These are phyloP conservation scores for Ophiostoma ips DNA, from an alignment of 2,329 filamentous ascomycete genomes.

Conservation along the genomic window DNA sequence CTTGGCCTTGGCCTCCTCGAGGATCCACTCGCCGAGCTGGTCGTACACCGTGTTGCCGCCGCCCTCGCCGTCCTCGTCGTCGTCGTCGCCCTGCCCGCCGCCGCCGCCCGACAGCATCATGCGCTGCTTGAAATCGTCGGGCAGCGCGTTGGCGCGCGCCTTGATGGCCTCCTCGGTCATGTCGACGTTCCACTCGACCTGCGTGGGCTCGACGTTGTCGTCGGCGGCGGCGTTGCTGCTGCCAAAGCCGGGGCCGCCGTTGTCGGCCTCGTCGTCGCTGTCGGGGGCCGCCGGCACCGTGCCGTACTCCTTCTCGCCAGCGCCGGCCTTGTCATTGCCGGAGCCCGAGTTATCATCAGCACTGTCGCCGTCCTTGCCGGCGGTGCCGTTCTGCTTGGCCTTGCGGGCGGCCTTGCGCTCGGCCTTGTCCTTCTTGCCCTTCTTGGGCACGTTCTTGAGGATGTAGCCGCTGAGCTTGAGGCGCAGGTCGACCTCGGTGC, in stretches of 20 bases:
- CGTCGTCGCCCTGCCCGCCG: conserved; percentile 30
- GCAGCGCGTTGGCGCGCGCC: conserved; percentile 82
- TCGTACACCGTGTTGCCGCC: conserved; percentile 75
- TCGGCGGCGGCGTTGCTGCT: conserved; percentile 32
- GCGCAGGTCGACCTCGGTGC: conserved; percentile 78
- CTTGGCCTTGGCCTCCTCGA: conserved; percentile 55
- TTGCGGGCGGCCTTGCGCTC: conserved; percentile 82
- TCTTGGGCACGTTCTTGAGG: conserved; percentile 82
- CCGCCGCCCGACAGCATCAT: conserved; percentile 59
- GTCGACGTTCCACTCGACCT: conserved; percentile 93
- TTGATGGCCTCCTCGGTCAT: conserved; percentile 92
- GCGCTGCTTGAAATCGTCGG: conserved; percentile 87
- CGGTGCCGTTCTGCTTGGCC: conserved; percentile 63
- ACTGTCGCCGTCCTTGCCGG: conserved; percentile 40
- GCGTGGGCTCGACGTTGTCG: conserved; percentile 41
- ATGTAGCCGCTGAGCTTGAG: conserved; percentile 97
- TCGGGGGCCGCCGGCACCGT: conserved; percentile 18
- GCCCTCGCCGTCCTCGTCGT: conserved; percentile 70
- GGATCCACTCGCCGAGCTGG: conserved; percentile 85
- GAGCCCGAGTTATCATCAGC: conserved; percentile 44
- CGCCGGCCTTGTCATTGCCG: conserved; percentile 29
- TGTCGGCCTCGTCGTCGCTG: conserved; percentile 55
- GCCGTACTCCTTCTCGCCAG: conserved; percentile 43
- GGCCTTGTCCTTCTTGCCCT: conserved; percentile 96
- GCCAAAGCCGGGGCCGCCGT: conserved; percentile 17